Conservation (phyloP, 1,139 yeast species). For the Williopsis jadinii region DNA sequence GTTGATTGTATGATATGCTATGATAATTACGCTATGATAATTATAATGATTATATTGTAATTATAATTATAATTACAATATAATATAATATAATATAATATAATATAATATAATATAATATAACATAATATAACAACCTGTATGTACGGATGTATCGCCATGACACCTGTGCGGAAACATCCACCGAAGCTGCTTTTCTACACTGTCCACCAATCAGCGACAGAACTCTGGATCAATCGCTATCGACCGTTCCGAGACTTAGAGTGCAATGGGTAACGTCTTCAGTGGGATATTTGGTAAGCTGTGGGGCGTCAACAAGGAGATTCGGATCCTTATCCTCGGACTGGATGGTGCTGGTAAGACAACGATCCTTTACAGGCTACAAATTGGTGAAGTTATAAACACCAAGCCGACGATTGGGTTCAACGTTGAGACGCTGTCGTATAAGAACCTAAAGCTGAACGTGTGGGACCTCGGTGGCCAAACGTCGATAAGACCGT, state of each 20-base stretch:
- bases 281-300: conserved; percentile 81
- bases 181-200: too few relatives aligned
- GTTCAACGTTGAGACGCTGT: conserved; percentile 90
- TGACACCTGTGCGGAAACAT: too few relatives aligned
- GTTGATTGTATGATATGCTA: not conserved
- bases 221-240: not conserved
- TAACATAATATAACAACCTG: too few relatives aligned
- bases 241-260: not conserved
- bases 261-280: conserved; percentile 60
- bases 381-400: conserved; percentile 91
- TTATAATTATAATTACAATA: too few relatives aligned
- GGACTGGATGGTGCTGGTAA: conserved; percentile 99
- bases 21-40: not conserved
- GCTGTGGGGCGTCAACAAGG: conserved; percentile 87
- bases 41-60: too few relatives aligned
- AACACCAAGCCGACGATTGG: conserved; percentile 94
- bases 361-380: conserved; percentile 85
- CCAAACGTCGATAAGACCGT: conserved; percentile 92
- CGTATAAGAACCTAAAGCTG: conserved; percentile 82
- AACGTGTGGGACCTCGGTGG: conserved; percentile 95
- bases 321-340: conserved; percentile 81
- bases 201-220: too few relatives aligned
- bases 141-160: too few relatives aligned
- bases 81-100: too few relatives aligned
- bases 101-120: too few relatives aligned